Base-by-base conservation (phyloP, 176 grass and related monocot species). In the Pontederia crassipes region DNA sequence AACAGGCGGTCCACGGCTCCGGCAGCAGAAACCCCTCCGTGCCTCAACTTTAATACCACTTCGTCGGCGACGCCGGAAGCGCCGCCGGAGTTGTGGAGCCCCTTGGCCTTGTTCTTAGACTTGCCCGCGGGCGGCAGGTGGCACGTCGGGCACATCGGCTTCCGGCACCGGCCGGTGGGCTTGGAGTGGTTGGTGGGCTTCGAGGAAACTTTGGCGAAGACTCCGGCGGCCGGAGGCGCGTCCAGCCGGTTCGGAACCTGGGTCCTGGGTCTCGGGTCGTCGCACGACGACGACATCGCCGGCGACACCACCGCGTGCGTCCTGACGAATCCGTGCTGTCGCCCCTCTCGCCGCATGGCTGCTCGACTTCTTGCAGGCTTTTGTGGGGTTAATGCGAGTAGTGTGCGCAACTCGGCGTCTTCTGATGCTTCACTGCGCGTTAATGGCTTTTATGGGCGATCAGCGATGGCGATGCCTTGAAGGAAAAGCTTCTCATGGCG, bases 121-220 rank as follows among this genome's bases (percentile, higher is more conserved):
- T 80, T 80, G 11, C 45, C 60, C 3, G 10, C 27, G 0, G 77
- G 70, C 0, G 20, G 46, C 2, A 27, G 28, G 20, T 16, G 62
- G 49, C 77, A 74, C 8, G 46, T 62, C 45, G 52, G 8, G 28
- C 77, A 80, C 70, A 28, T 48, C 15, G 56, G n/a, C 4, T 12
- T 54, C 29, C 48, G 48, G 62, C 70, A 80, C 46, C 59, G 57
- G 14, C 70, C 29, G 3, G 70, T 80, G 62, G 61, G 67, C 59
- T 80, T 74, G 24, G 61, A 80, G 49, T 74, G 77, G 28, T 80
- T 80, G 48, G 70, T 74, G 28, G 61, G 77, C 65, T 57, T 80
- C 20, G 70, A 46, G 8, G 62, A 51, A 32, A 48, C 77, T 18
- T 61, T 80, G 2, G 62, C 56, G 45, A 80, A 80, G 8, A 49